These are phyloP conservation scores for Phialophora chinensis DNA, from an alignment of 2,329 filamentous ascomycete genomes.

Conservation along the genomic window DNA sequence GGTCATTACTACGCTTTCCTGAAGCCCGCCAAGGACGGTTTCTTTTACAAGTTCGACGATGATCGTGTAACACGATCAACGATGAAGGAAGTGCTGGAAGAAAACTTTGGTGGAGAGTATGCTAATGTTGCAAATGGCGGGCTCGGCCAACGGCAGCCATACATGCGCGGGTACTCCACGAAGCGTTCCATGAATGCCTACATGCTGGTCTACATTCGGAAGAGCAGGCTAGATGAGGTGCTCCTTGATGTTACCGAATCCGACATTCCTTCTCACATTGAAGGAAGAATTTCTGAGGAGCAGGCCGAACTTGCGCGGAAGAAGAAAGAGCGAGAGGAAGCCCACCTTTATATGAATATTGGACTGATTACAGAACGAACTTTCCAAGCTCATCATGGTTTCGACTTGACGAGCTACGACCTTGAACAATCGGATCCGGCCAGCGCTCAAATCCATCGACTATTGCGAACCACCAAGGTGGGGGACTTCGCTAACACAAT, in stretches of 20 bases:
- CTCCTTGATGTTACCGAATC: constrained; percentile 76
- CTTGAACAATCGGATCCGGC: constrained; percentile 67
- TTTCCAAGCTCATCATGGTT: constrained; percentile 80
- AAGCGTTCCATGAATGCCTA: constrained; percentile 86
- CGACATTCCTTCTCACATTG: constrained; percentile 81
- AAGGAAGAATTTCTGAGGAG: constrained; percentile 80
- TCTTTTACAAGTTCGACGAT: constrained; percentile 97
- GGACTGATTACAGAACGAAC: constrained; percentile 81
- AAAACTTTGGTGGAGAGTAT: constrained; percentile 95
- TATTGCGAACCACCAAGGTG: constrained; percentile 77
- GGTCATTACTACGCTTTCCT: constrained; percentile 98
- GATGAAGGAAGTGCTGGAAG: constrained; percentile 86
- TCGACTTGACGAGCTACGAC: constrained; percentile 78
- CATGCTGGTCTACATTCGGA: constrained; percentile 97
- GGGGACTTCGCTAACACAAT: constrained; percentile 74
- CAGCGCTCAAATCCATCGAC: constrained; percentile 72
- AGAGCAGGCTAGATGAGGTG: constrained; percentile 81
- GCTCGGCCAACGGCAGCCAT: constrained; percentile 66
- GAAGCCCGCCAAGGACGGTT: constrained; percentile 88
- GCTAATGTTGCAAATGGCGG: constrained; percentile 61
- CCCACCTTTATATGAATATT: constrained; percentile 87
- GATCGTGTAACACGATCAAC: constrained; percentile 96
- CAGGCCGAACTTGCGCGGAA: constrained; percentile 74
- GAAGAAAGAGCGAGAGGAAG: constrained; percentile 88
- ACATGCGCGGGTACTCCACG: constrained; percentile 67